These are phyloP conservation scores for Rubia tinctorum DNA, from an alignment of 305 asterid genomes.

Conservation along the genomic window DNA sequence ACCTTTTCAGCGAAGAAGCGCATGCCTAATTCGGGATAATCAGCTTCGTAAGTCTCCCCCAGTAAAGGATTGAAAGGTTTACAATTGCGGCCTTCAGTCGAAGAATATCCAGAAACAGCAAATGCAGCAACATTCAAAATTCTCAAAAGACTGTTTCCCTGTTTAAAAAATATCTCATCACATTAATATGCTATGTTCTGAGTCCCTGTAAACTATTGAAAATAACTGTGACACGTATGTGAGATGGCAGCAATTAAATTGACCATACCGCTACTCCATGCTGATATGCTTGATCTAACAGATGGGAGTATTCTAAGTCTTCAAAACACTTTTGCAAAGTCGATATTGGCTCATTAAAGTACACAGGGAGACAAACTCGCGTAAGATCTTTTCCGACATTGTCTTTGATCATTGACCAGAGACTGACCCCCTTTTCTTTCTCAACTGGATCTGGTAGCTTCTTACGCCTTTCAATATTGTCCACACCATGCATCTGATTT, in stretches of 20 bases:
- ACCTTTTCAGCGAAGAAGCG: constrained; percentile 95
- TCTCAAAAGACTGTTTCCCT: constrained; percentile 89
- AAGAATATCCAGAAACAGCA: constrained; percentile 97
- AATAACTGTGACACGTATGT: not conserved
- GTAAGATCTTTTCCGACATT: constrained; percentile 95
- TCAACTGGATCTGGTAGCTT: constrained; percentile 89
- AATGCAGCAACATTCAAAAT: constrained; percentile 88
- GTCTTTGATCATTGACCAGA: constrained; percentile 97
- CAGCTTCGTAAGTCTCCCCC: constrained; percentile 98
- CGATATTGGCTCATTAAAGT: constrained; percentile 91
- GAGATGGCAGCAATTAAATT: not conserved
- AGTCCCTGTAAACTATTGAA: not conserved
- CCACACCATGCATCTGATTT: constrained; percentile 27
- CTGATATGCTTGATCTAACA: constrained; percentile 82
- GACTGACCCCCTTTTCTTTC: constrained; percentile 85
- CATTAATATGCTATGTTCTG: not conserved
- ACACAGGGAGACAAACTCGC: constrained; percentile 91
- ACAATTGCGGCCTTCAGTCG: constrained; percentile 89
- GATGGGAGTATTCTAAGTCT: constrained; percentile 90
- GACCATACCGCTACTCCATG: constrained; percentile 81
- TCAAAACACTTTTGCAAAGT: constrained; percentile 89
- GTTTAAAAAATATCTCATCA: constrained; percentile 2
- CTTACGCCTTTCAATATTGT: constrained; percentile 54
- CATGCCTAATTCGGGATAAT: constrained; percentile 86
- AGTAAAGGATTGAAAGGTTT: constrained; percentile 96